Conservation (phyloP, 208 protist genomes). For the Trichomonas tenax region DNA sequence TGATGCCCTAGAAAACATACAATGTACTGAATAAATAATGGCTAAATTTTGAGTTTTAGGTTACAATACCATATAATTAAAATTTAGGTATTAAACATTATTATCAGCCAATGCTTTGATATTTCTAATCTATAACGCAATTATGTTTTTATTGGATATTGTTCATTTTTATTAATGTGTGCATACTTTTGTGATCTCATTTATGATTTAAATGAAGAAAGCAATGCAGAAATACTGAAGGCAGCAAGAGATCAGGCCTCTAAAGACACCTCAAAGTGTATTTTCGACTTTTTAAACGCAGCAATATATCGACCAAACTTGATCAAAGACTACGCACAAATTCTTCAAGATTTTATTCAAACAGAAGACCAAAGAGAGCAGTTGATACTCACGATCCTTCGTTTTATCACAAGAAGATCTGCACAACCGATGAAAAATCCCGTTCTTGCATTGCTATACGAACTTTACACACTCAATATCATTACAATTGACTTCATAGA, state of each 20-base stretch:
- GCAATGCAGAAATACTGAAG: not conserved
- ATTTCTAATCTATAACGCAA: no score
- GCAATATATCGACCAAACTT: not conserved
- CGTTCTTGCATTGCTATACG: not conserved
- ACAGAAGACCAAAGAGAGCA: not conserved
- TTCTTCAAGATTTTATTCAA: not conserved
- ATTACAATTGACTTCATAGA: not conserved
- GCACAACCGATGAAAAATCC: not conserved
- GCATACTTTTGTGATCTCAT: not conserved
- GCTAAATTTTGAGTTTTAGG: no score
- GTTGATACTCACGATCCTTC: not conserved
- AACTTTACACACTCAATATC: not conserved
- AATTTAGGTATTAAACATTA: no score
- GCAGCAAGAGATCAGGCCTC: not conserved
- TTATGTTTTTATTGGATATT: no score
- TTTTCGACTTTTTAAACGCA: not conserved
- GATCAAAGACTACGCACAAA: not conserved
- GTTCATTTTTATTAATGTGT: not conserved
- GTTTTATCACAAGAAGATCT: not conserved
- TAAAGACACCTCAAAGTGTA: not conserved
- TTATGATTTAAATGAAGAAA: not conserved
- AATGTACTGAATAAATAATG: no score
- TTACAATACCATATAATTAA: no score
- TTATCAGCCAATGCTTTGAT: no score
- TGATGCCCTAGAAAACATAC: no score